Percentiles rank a stretch among this genome's conserved stretches.
Conservation (phyloP, 2,329 filamentous ascomycete species). For the Aspergillus jensenii region DNA sequence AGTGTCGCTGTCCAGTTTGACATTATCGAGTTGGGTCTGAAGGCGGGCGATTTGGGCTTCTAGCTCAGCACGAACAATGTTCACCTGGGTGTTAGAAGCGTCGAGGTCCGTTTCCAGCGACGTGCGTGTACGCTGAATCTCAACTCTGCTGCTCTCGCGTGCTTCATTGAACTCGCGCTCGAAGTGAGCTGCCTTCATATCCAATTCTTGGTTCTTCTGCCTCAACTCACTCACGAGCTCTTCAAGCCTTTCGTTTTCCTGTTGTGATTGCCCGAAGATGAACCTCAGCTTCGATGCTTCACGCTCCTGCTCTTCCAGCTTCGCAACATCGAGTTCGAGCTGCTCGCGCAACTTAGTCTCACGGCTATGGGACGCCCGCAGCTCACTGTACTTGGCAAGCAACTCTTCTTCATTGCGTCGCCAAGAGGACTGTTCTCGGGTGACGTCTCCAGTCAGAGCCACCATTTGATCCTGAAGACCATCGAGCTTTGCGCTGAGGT, state of each 20-base stretch:
- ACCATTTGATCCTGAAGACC: constrained; percentile 86
- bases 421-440: constrained; percentile 77
- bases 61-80: constrained; percentile 75
- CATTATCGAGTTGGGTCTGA: constrained; percentile 72
- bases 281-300: constrained; percentile 77
- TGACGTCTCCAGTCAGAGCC: constrained; percentile 72
- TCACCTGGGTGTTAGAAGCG: constrained; percentile 79
- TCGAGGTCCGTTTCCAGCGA: constrained; percentile 81
- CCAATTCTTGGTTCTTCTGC: constrained; percentile 65
- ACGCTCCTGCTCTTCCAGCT: constrained; percentile 69
- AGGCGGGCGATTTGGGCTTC: constrained; percentile 75
- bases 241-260: constrained; percentile 64
- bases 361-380: constrained; percentile 61
- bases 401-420: constrained; percentile 66
- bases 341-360: constrained; percentile 65
- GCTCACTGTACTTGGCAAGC: constrained; percentile 52
- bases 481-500: constrained; percentile 80
- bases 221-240: constrained; percentile 51
- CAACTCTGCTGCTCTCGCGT: constrained; percentile 72
- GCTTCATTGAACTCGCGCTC: constrained; percentile 84
- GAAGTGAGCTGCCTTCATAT: constrained; percentile 66
- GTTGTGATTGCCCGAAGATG: constrained; percentile 66
- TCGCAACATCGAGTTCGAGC: constrained; percentile 59
- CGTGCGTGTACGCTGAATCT: constrained; percentile 77
- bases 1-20: constrained; percentile 76